Evolutionary conservation across 192 early-diverging fungal genomes (phyloP).

Genomic region (Entomortierella lignicola): DNA sequence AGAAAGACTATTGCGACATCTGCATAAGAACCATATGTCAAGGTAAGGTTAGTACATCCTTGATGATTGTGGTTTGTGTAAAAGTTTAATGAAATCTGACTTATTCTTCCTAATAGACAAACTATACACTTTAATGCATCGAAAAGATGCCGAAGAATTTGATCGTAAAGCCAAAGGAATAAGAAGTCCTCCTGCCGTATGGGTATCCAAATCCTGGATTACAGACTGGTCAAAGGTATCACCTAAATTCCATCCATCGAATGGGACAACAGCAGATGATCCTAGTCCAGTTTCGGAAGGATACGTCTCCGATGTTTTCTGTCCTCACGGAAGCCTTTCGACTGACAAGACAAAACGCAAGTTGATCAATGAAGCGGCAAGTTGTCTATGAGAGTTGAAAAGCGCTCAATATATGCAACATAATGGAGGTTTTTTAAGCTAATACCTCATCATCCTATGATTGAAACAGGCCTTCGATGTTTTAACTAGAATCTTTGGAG

Average conservation of each 20-base stretch:
- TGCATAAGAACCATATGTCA: slow-evolving; percentile 21
- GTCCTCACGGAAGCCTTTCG: slow-evolving; percentile 19
- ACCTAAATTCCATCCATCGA: slow-evolving; percentile 9
- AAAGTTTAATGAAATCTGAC: not conserved
- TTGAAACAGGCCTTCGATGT: not conserved
- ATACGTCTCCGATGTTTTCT: slow-evolving; percentile 22
- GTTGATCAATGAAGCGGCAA: slow-evolving; percentile 20
- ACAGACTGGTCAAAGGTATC: slow-evolving; percentile 26
- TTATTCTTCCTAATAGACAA: slow-evolving; percentile 18
- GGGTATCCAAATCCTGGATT: slow-evolving; percentile 44
- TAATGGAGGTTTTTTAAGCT: no score
- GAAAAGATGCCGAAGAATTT: slow-evolving; percentile 30
- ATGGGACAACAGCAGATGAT: slow-evolving; percentile 13
- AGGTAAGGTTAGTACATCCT: slow-evolving; percentile 9
- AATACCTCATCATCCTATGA: not conserved
- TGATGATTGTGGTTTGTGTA: no score
- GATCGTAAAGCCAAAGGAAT: slow-evolving; percentile 7
- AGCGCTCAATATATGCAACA: no score
- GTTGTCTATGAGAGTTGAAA: not conserved
- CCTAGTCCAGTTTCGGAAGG: slow-evolving; percentile 16
- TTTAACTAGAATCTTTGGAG: slow-evolving; percentile 18
- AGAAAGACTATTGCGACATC: slow-evolving; percentile 14
- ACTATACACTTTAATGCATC: slow-evolving; percentile 33
- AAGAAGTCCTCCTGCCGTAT: slow-evolving; percentile 1
- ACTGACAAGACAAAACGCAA: slow-evolving; percentile 16